phyloP scores from a whole-genome alignment of 164 flowering plant species.

The Tetrastigma voinierianum region DNA sequence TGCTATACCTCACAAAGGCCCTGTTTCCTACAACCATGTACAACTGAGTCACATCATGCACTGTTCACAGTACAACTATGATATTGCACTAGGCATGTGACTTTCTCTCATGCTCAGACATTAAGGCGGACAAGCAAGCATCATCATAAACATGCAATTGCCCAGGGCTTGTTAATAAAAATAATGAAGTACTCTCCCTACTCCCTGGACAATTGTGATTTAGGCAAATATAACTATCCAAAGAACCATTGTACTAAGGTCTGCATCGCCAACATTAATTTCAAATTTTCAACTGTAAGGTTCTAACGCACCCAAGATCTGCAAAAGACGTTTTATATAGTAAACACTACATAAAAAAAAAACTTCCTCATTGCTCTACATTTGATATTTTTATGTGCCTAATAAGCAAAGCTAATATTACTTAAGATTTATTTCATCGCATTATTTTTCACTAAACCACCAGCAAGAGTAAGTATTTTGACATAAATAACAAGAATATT shows the following conservation, averaged over 20 bases:
- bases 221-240: slow-evolving; percentile 64
- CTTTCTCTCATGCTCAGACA: slow-evolving; percentile 37
- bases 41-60: no score
- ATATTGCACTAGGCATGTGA: slow-evolving; percentile 39
- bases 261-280: slow-evolving; percentile 57
- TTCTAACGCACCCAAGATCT: slow-evolving; percentile 78
- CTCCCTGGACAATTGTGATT: slow-evolving; percentile 32
- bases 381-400: neutral
- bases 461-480: no score
- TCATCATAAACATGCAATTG: slow-evolving; percentile 58
- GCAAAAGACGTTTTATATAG: slow-evolving; percentile 19
- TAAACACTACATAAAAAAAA: neutral
- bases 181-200: slow-evolving; percentile 31
- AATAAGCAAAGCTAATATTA: neutral
- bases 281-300: slow-evolving; percentile 57
- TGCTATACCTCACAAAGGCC: slow-evolving; percentile 53
- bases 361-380: neutral
- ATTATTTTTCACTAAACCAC: no score
- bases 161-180: slow-evolving; percentile 82
- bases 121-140: slow-evolving; percentile 38
- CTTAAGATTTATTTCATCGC: neutral
- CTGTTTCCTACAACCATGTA: slow-evolving; percentile 54
- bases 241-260: slow-evolving; percentile 72
- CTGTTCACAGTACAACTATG: no score
- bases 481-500: no score